Evolutionary conservation across 2,329 filamentous ascomycete genomes (phyloP).

Genomic region (Aspergillus floridensis): DNA sequence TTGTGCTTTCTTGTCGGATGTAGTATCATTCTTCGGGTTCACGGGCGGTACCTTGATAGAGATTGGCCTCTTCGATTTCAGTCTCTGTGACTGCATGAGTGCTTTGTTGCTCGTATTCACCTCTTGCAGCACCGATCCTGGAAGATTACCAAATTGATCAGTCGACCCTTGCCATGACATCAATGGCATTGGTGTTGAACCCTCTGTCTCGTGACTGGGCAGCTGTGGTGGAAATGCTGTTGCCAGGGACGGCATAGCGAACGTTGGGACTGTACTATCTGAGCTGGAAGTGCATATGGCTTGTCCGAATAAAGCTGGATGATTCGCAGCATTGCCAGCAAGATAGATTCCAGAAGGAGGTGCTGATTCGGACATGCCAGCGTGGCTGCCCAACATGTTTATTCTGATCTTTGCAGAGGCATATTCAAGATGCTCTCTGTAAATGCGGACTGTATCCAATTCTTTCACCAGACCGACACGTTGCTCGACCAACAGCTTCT

Average conservation of each 20-base stretch:
- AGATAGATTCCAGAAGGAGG: neutral
- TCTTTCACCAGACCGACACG: conserved; percentile 38
- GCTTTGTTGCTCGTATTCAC: neutral
- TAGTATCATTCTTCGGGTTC: neutral
- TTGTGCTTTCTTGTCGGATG: neutral
- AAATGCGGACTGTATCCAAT: conserved; percentile 35
- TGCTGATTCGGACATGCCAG: neutral
- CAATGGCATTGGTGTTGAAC: neutral
- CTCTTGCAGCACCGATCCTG: neutral
- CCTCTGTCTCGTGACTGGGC: neutral
- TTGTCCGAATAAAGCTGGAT: neutral
- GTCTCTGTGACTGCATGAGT: neutral
- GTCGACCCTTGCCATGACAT: neutral
- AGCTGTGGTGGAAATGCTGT: neutral
- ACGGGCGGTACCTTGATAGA: neutral
- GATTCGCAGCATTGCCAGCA: neutral
- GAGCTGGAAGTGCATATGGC: conserved; percentile 1
- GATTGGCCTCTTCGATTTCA: neutral
- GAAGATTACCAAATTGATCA: neutral
- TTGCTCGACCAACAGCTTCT: conserved; percentile 36
- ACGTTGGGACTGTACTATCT: neutral
- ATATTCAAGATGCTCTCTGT: conserved; percentile 36
- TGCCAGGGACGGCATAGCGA: neutral
- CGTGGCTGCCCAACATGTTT: conserved; percentile 4
- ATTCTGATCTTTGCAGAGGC: conserved; percentile 17